phyloP scores from a whole-genome alignment of 805 yeast species.

The Suhomyces sp. region DNA sequence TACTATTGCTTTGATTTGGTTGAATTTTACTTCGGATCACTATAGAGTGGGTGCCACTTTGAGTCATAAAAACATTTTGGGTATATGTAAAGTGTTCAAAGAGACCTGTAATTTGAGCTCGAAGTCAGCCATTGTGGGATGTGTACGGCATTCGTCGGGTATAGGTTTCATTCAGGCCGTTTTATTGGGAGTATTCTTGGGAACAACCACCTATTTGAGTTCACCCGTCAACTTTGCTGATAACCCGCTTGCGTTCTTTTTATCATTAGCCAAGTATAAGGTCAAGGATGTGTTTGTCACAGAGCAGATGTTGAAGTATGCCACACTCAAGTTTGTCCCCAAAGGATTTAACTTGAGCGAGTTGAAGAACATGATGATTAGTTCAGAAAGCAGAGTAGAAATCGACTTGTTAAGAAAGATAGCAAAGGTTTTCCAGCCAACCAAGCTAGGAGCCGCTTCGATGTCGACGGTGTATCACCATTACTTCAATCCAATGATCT shows the following conservation, averaged over 20 bases:
- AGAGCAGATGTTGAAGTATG: constrained; percentile 75
- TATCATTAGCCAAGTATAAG: constrained; percentile 68
- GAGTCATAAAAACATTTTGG: constrained; percentile 63
- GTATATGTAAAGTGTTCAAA: constrained; percentile 82
- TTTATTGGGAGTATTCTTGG: constrained; percentile 79
- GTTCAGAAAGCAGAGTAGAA: constrained; percentile 73
- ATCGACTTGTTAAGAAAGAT: constrained; percentile 54
- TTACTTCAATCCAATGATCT: constrained; percentile 74
- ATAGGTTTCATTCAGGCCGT: constrained; percentile 87
- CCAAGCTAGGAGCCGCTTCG: constrained; percentile 64
- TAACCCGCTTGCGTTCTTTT: constrained; percentile 68
- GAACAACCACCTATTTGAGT: constrained; percentile 78
- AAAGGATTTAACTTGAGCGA: constrained; percentile 59
- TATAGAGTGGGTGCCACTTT: constrained; percentile 54
- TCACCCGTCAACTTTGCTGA: constrained; percentile 75
- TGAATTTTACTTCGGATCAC: constrained; percentile 71
- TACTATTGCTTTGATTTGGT: constrained; percentile 59
- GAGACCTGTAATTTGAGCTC: constrained; percentile 86
- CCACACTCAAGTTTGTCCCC: constrained; percentile 58
- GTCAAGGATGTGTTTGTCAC: constrained; percentile 86
- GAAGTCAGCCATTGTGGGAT: constrained; percentile 71
- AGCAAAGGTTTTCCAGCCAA: constrained; percentile 58
- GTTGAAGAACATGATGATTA: constrained; percentile 79
- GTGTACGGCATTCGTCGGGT: constrained; percentile 81
- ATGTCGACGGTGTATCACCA: constrained; percentile 78